Conservation (phyloP, 768 basidiomycete genomes). For the Paxillus involutus region DNA sequence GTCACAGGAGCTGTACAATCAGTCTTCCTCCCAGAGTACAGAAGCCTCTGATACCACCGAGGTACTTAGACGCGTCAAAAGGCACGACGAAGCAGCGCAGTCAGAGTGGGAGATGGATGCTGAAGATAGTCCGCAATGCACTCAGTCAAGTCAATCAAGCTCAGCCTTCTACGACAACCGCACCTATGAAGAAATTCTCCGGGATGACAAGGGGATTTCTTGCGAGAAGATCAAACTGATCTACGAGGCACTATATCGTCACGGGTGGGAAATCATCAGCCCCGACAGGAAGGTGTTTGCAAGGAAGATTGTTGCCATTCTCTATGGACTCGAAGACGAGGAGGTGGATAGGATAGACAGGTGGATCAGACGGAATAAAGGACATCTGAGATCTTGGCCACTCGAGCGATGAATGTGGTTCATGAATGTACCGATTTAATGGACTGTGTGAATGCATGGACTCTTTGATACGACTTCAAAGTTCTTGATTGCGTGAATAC, state of each 20-base stretch:
- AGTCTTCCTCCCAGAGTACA: constrained; percentile 7
- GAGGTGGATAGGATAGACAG: constrained; percentile 6
- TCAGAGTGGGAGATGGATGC: neutral
- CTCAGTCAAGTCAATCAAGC: constrained; percentile 1
- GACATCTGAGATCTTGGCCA: neutral
- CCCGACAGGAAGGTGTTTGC: constrained; percentile 4
- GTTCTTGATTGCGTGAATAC: neutral
- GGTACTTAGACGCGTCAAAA: neutral
- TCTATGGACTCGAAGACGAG: neutral
- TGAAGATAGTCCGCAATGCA: neutral
- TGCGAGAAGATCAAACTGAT: constrained; percentile 6
- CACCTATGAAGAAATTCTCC: constrained; percentile 5
- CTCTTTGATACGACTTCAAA: neutral
- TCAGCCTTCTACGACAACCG: neutral
- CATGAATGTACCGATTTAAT: neutral
- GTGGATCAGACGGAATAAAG: constrained; percentile 3
- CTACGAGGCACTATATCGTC: neutral
- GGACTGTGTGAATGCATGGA: neutral
- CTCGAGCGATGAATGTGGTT: neutral
- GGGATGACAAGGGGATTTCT: neutral
- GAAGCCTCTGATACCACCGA: neutral
- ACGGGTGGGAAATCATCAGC: neutral
- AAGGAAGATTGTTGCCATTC: constrained; percentile 4
- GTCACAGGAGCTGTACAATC: constrained; percentile 5
- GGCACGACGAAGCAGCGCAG: neutral